Conservation (phyloP, 75 land plant genomes). For the Pinus albicaulis region DNA sequence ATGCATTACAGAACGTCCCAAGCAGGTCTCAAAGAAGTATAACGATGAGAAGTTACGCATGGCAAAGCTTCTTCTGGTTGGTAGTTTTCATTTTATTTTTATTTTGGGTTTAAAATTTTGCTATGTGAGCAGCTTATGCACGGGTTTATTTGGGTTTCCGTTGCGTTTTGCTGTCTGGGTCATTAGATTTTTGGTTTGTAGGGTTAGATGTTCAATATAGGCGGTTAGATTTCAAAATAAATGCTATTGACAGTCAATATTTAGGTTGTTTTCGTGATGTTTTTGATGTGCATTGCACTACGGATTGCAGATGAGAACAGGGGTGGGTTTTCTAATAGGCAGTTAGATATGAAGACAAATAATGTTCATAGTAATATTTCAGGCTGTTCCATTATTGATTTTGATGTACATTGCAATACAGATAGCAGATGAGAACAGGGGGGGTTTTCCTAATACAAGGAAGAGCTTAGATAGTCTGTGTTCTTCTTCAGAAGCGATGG, state of each 20-base stretch:
- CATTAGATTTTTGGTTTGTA: not conserved
- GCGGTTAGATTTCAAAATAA: not conserved
- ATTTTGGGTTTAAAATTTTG: not conserved
- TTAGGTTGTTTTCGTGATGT: not conserved
- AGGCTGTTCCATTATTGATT: not conserved
- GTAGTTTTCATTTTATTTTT: constrained; percentile 7
- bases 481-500: not conserved
- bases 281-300: constrained; percentile 9
- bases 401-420: constrained; percentile 21
- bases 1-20: constrained; percentile 35
- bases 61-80: constrained; percentile 51
- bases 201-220: not conserved
- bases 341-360: constrained; percentile 1
- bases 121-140: not conserved
- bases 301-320: constrained; percentile 80
- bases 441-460: constrained; percentile 58
- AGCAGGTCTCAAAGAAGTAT: constrained; percentile 39
- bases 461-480: constrained; percentile 5
- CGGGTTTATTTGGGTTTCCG: constrained; percentile 1
- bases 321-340: not conserved
- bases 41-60: constrained; percentile 44
- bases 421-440: constrained; percentile 83
- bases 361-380: not conserved
- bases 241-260: not conserved
- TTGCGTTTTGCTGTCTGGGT: not conserved